These are phyloP conservation scores for Aureobasidium sp. DNA, from an alignment of 2,329 filamentous ascomycete genomes.

Conservation along the genomic window DNA sequence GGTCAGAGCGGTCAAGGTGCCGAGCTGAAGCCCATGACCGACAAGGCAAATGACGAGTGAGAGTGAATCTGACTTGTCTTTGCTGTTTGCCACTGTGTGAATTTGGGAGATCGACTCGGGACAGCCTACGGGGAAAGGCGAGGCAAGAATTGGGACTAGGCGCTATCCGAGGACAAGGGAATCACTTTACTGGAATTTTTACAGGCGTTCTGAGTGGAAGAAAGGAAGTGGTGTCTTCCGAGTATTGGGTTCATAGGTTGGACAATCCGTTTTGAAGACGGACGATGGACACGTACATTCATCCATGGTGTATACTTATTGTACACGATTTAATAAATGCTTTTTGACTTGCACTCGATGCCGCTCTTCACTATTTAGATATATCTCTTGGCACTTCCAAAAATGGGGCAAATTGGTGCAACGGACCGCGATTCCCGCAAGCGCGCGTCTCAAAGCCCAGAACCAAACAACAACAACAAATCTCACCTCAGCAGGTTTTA, in stretches of 20 bases:
- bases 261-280: background rate
- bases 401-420: background rate
- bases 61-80: background rate
- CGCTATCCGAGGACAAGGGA: background rate
- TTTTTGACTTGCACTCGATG: too few species aligned
- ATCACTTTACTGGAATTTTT: background rate
- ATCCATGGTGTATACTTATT: background rate
- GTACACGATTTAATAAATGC: conserved; percentile 3
- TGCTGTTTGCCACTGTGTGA: background rate
- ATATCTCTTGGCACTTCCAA: background rate
- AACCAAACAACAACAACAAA: conserved; percentile 5
- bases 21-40: conserved; percentile 57
- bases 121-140: conserved; percentile 2
- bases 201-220: background rate
- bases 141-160: background rate
- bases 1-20: conserved; percentile 62
- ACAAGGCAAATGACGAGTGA: conserved; percentile 7
- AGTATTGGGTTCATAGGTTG: background rate
- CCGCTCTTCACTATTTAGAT: background rate
- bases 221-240: conserved; percentile 6
- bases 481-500: background rate
- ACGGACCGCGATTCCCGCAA: background rate
- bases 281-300: background rate
- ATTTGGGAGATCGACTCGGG: background rate
- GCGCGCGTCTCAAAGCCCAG: background rate